These are phyloP conservation scores for Celoporthe dispersa DNA, from an alignment of 2,329 filamentous ascomycete genomes.

Conservation along the genomic window DNA sequence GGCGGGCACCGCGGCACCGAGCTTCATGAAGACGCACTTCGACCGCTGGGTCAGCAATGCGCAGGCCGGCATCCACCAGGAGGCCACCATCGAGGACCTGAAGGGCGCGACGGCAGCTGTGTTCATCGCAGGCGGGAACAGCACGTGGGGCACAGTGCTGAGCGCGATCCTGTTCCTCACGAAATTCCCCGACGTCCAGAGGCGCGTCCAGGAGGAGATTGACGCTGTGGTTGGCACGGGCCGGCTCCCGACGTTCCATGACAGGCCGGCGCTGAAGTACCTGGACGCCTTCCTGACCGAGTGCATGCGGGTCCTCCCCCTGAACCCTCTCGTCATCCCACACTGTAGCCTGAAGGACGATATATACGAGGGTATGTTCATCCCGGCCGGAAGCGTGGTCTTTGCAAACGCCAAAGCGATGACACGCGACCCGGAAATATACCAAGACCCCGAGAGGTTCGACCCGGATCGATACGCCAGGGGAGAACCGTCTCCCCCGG, in stretches of 20 bases:
- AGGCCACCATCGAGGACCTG: conserved; percentile 49
- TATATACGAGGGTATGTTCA: conserved; percentile 59
- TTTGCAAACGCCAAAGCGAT: conserved; percentile 48
- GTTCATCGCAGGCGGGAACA: conserved; percentile 52
- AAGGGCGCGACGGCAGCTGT: conserved; percentile 54
- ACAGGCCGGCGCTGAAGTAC: conserved; percentile 48
- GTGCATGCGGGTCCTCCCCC: conserved; percentile 48
- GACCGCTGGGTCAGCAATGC: conserved; percentile 37
- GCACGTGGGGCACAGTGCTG: conserved; percentile 48
- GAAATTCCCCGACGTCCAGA: conserved; percentile 48
- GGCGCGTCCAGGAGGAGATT: conserved; percentile 50
- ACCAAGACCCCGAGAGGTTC: conserved; percentile 48
- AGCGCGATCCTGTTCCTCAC: conserved; percentile 49
- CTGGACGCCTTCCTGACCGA: conserved; percentile 54
- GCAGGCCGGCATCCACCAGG: conserved; percentile 36
- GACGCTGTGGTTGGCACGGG: conserved; percentile 51
- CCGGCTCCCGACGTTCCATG: conserved; percentile 51
- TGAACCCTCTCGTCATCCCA: conserved; percentile 56
- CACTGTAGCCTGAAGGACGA: conserved; percentile 60
- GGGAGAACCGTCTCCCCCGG: conserved; percentile 51
- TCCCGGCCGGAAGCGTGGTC: conserved; percentile 56
- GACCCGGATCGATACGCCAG: conserved; percentile 52
- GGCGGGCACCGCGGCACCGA: conserved; percentile 38
- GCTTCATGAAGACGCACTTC: conserved; percentile 39
- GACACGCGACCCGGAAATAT: conserved; percentile 46